These are phyloP conservation scores for Solanum acaule DNA, from an alignment of 257 asterid species.

Conservation along the genomic window DNA sequence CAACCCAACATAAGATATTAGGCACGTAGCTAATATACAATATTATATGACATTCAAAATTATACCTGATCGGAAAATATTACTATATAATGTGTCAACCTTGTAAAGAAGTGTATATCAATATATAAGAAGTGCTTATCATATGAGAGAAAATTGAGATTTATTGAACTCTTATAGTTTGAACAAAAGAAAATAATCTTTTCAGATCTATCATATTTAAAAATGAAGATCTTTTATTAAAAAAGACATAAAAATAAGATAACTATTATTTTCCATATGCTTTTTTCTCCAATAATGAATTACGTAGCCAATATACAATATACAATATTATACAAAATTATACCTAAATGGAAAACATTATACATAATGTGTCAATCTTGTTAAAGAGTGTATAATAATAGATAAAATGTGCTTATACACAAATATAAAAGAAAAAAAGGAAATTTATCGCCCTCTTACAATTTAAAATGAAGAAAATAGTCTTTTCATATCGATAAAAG, in stretches of 20 bases:
- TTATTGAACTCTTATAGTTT: background rate
- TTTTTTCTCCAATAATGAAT: background rate
- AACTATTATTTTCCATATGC: background rate
- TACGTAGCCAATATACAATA: background rate
- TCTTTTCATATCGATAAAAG: background rate
- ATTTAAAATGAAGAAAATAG: too few relatives aligned
- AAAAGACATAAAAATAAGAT: background rate
- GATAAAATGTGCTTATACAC: background rate
- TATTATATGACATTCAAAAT: background rate
- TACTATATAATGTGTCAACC: background rate
- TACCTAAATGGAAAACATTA: background rate
- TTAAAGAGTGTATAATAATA: too few relatives aligned
- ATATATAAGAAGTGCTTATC: background rate
- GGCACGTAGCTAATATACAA: background rate
- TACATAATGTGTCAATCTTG: background rate
- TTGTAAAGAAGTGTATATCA: background rate
- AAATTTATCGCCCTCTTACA: accelerated
- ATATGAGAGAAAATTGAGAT: background rate
- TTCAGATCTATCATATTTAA: background rate
- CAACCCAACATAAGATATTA: background rate
- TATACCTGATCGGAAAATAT: background rate
- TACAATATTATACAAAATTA: too few relatives aligned
- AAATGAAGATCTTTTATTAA: background rate
- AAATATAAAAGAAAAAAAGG: too few relatives aligned
- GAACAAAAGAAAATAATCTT: background rate